Base-by-base conservation (phyloP, 1,284 basidiomycete genomes). In the Fomitopsis betulina region DNA sequence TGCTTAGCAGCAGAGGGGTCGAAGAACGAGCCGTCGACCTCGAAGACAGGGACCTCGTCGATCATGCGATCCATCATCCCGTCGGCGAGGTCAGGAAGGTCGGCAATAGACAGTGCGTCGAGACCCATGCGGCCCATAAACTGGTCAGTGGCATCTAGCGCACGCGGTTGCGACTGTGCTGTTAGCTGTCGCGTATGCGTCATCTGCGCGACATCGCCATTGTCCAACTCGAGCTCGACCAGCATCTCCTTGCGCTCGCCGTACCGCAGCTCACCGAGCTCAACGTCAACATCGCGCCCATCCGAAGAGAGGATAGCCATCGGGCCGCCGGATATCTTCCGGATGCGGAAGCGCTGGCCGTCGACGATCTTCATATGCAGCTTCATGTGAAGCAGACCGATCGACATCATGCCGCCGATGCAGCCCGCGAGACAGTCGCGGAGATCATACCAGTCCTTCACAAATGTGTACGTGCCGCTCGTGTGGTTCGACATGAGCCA, bases 401-500 rank as follows among this genome's bases (percentile, higher is more conserved):
- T 93, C 42, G 89, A 92, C 86, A 96, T 91, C 85, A 97, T 89
- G 4, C 94, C 95, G 9, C 95, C 95, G 9, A 98, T 80, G 68
- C 93, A 93, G 7, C 95, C 96, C 2, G 94, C 93, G 27, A 98
- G 79, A 60, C 93, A 89, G 65, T 92, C 88, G 49, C 91, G 86
- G 30, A 97, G 84, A 70, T 95, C 91, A 72, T 97, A 94, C 91
- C 94, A 96, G 70, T 97, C 95, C 72, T 91, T 91, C 58, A 97
- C 93, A 67, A 96, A 98, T 6, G 95, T 98, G 76, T 98, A 98
- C n/a, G 93, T 95, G 40, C 96, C 96, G 58, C 86, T 84, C 0
- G 96, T 98, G 71, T 98, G 94, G 74, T 98, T 98, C 12, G 95
- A 97, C 79, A 99, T 94, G 47, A 98, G 86, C 96, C 96, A 99